Evolutionary conservation across 768 basidiomycete species (phyloP).

Genomic region (Suillus subalutaceus): DNA sequence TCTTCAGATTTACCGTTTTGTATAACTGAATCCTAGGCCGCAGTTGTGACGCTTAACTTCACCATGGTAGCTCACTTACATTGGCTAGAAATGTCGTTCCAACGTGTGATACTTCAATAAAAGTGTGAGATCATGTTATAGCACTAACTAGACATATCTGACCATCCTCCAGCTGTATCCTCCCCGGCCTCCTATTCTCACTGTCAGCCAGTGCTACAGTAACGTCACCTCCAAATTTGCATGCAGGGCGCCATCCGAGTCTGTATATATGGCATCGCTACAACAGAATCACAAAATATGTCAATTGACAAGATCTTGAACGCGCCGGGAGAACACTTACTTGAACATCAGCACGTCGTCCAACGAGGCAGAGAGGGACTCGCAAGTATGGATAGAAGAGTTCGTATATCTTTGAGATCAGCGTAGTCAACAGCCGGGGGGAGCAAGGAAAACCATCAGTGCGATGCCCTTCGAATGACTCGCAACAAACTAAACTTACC

Average conservation of each 20-base stretch:
- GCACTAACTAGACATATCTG: no score
- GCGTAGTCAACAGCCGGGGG: background rate
- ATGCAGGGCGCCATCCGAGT: background rate
- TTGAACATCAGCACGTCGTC: background rate
- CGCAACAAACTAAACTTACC: background rate
- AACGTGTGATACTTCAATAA: no score
- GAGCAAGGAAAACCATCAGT: background rate
- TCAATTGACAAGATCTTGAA: background rate
- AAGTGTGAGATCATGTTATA: no score
- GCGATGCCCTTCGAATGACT: background rate
- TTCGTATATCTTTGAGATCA: background rate
- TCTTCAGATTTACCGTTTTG: no score
- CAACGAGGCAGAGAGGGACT: background rate
- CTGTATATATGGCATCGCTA: background rate
- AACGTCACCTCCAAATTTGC: background rate
- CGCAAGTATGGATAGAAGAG: background rate
- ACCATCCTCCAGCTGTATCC: no score
- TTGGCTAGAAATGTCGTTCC: no score
- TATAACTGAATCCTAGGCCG: no score
- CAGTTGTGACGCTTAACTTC: no score
- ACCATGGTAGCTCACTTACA: no score
- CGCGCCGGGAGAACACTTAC: background rate
- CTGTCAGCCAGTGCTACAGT: background rate
- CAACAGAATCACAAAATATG: background rate
- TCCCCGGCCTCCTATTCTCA: background rate